Percentiles rank a stretch among this genome's conserved stretches.
Evolutionary conservation across 345 rosid genomes (phyloP).

Genomic region (Citrus cavaleriei): DNA sequence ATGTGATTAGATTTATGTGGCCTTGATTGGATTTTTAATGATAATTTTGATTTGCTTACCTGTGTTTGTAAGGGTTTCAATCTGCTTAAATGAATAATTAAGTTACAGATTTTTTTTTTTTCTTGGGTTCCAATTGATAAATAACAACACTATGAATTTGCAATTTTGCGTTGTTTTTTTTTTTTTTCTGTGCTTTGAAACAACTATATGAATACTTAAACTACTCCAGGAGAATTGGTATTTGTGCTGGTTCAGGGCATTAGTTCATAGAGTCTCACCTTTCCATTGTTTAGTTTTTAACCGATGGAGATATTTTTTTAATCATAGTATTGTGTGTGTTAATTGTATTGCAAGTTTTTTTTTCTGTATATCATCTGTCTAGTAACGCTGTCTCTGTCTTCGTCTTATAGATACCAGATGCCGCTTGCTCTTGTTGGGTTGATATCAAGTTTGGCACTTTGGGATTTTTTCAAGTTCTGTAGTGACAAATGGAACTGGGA

Average conservation of each 20-base stretch:
- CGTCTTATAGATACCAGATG: constrained; percentile 73
- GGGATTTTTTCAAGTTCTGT: constrained; percentile 80
- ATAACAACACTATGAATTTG: too few species aligned
- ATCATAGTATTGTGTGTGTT: background rate
- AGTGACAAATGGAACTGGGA: constrained; percentile 68
- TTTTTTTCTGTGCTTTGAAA: background rate
- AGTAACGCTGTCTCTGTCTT: background rate
- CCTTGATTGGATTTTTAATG: background rate
- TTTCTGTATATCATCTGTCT: background rate
- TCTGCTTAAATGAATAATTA: background rate
- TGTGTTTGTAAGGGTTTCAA: background rate
- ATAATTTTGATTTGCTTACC: background rate
- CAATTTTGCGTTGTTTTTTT: background rate
- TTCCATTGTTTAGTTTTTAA: background rate
- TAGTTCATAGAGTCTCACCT: background rate
- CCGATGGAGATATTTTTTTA: background rate
- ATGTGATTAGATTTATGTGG: background rate
- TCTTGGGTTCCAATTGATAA: background rate
- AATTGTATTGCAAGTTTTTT: background rate
- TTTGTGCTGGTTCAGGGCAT: background rate
- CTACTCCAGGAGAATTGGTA: background rate
- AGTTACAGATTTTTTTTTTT: background rate
- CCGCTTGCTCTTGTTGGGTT: constrained; percentile 85
- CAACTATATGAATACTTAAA: background rate
- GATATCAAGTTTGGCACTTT: constrained; percentile 73